Conservation (phyloP, 2,329 filamentous ascomycete genomes). For the Ceratocystis colombiana region DNA sequence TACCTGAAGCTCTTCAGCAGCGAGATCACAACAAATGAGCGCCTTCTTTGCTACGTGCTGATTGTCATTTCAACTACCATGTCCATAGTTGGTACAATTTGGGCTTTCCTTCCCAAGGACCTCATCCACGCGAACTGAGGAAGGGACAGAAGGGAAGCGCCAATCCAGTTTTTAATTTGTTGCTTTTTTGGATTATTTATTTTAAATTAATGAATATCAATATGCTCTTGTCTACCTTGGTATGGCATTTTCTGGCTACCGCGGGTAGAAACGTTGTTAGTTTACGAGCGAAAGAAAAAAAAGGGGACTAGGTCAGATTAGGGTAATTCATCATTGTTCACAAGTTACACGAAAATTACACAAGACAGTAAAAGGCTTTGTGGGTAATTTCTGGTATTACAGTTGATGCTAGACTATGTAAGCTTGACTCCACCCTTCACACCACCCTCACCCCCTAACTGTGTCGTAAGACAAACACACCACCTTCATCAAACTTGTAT, state of each 20-base stretch:
- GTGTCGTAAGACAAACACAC: neutral
- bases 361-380: conserved; percentile 34
- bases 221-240: too few species aligned
- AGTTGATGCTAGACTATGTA: conserved; percentile 31
- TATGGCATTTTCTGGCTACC: too few species aligned
- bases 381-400: conserved; percentile 59
- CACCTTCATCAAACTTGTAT: neutral
- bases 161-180: neutral
- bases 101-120: conserved; percentile 76
- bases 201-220: too few species aligned
- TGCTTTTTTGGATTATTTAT: neutral
- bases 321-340: neutral
- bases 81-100: conserved; percentile 69
- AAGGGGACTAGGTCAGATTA: neutral
- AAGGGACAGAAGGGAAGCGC: neutral
- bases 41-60: conserved; percentile 55
- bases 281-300: neutral
- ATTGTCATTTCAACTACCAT: conserved; percentile 59
- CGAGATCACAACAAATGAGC: conserved; percentile 56
- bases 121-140: conserved; percentile 48
- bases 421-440: neutral
- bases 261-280: neutral
- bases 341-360: neutral
- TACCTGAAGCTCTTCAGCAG: conserved; percentile 80
- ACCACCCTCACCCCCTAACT: neutral